Conservation (phyloP, 1,284 basidiomycete genomes). For the Tylopilus sp. region DNA sequence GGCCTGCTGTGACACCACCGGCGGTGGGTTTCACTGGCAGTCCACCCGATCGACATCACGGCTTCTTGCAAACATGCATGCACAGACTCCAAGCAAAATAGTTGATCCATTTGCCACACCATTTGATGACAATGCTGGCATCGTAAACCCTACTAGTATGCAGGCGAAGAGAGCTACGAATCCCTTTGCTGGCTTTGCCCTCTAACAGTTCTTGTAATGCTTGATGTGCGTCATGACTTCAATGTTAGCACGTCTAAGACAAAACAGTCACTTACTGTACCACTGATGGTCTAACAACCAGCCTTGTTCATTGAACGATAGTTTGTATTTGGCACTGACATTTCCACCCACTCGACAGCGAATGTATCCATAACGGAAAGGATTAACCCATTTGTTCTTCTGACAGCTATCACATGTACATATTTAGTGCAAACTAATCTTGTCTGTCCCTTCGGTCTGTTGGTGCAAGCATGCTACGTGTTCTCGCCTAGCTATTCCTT, state of each 20-base stretch:
- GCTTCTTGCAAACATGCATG: slow-evolving; percentile 59
- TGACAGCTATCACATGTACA: slow-evolving; percentile 3
- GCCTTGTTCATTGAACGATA: slow-evolving; percentile 13
- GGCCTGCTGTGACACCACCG: slow-evolving; percentile 27
- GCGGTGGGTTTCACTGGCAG: slow-evolving; percentile 31
- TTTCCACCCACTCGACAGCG: slow-evolving; percentile 11
- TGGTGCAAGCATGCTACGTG: neutral
- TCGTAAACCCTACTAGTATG: slow-evolving; percentile 31
- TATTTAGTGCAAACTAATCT: slow-evolving; percentile 12
- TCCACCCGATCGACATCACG: slow-evolving; percentile 55
- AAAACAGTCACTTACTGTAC: slow-evolving; percentile 26
- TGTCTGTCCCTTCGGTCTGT: neutral
- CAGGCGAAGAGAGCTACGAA: slow-evolving; percentile 39
- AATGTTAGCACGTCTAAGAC: neutral
- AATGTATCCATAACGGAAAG: slow-evolving; percentile 39
- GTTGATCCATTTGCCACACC: slow-evolving; percentile 78
- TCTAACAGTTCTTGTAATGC: slow-evolving; percentile 25
- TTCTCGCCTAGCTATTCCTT: neutral
- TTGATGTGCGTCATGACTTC: slow-evolving; percentile 1
- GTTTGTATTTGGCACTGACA: slow-evolving; percentile 12
- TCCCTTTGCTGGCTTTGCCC: slow-evolving; percentile 42
- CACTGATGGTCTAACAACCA: slow-evolving; percentile 14
- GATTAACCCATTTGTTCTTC: slow-evolving; percentile 5
- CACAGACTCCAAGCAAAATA: slow-evolving; percentile 47
- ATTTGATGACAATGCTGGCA: slow-evolving; percentile 75